Conservation (phyloP, 371 early-diverging fungal species). For the Haplosporangium sp. region DNA sequence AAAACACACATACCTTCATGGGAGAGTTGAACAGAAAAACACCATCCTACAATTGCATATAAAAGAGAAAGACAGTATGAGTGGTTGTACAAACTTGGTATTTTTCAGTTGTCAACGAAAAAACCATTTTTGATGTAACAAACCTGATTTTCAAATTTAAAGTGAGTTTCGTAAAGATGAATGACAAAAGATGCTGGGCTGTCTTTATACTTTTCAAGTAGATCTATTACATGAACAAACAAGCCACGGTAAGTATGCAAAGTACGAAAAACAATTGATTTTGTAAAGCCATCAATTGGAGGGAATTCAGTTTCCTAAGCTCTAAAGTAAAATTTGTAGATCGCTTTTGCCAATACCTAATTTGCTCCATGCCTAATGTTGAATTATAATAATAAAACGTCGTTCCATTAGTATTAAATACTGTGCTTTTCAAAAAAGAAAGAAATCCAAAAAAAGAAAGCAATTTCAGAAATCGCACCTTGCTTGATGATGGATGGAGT, state of each 20-base stretch:
- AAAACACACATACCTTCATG: constrained; percentile 60
- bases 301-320: not conserved
- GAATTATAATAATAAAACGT: not conserved
- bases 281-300: not conserved
- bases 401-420: not conserved
- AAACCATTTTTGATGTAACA: not conserved
- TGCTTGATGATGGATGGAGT: constrained; percentile 3
- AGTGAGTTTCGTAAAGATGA: constrained; percentile 72
- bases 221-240: constrained; percentile 34
- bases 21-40: constrained; percentile 74
- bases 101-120: not conserved
- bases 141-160: constrained; percentile 75
- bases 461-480: constrained; percentile 8
- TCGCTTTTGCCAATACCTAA: not conserved
- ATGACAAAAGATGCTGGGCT: constrained; percentile 67
- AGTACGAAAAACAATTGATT: not conserved
- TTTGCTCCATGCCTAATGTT: constrained; percentile 1
- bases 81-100: not conserved
- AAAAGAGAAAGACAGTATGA: not conserved
- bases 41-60: constrained; percentile 58
- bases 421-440: no score
- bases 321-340: not conserved
- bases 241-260: not conserved
- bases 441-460: not conserved
- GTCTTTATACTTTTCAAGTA: constrained; percentile 59